A percentile compares a stretch with the other conserved stretches of the same genome.
phyloP scores from a whole-genome alignment of 2,329 filamentous ascomycete species.

The Trichoderma sp. region DNA sequence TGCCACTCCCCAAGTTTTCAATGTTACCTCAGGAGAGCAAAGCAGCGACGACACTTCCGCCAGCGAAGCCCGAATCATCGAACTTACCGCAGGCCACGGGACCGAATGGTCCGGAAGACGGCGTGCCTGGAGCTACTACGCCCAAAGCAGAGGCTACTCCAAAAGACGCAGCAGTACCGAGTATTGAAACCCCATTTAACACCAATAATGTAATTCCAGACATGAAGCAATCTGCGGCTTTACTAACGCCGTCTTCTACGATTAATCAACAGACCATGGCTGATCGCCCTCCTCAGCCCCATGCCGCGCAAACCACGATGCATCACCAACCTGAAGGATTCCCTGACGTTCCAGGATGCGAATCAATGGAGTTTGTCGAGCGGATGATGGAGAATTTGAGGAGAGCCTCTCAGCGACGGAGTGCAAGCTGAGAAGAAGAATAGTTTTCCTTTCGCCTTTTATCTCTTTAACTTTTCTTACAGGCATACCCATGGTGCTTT shows the following conservation, averaged over 20 bases:
- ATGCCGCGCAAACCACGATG: not conserved
- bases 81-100: constrained; percentile 16
- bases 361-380: constrained; percentile 56
- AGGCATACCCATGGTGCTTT: not conserved
- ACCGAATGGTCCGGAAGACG: not conserved
- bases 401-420: constrained; percentile 41
- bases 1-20: constrained; percentile 40
- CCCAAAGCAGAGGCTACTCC: not conserved
- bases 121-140: not conserved
- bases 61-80: not conserved
- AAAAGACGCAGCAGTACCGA: not conserved
- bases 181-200: not conserved
- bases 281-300: not conserved
- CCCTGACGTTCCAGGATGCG: constrained; percentile 48
- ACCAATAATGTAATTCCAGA: not conserved
- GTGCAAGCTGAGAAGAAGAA: not conserved
- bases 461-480: not conserved
- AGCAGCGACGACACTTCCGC: not conserved
- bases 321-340: constrained; percentile 40
- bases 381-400: constrained; percentile 57
- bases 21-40: constrained; percentile 7
- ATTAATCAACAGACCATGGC: not conserved
- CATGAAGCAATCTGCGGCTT: not conserved
- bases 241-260: not conserved
- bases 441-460: not conserved